These are phyloP conservation scores for Calonectria honghensis DNA, from an alignment of 2,329 filamentous ascomycete genomes.

Conservation along the genomic window DNA sequence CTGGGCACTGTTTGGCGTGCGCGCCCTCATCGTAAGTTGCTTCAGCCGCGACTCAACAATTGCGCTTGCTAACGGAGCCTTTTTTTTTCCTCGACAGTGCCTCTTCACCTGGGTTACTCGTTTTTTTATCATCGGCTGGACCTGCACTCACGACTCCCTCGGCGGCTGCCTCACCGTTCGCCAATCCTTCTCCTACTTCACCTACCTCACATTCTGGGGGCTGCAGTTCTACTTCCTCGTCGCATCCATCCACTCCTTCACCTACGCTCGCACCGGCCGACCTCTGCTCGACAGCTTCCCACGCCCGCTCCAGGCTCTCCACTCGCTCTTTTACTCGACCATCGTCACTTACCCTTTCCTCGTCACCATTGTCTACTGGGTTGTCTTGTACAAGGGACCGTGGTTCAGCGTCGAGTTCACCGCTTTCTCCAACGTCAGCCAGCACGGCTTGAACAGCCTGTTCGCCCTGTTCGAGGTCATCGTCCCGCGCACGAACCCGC, in stretches of 20 bases:
- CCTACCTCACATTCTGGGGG: slow-evolving; percentile 87
- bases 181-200: slow-evolving; percentile 87
- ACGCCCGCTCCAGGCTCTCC: slow-evolving; percentile 77
- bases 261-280: slow-evolving; percentile 74
- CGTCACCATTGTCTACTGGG: slow-evolving; percentile 84
- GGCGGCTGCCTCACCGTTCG: slow-evolving; percentile 68
- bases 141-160: slow-evolving; percentile 69
- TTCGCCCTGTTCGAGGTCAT: slow-evolving; percentile 87
- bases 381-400: slow-evolving; percentile 69
- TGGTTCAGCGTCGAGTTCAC: slow-evolving; percentile 72
- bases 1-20: slow-evolving; percentile 74
- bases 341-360: slow-evolving; percentile 79
- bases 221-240: slow-evolving; percentile 86
- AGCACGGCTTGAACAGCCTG: slow-evolving; percentile 83
- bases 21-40: slow-evolving; percentile 73
- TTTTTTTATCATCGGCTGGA: slow-evolving; percentile 81
- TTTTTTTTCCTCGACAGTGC: slow-evolving; percentile 58
- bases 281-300: slow-evolving; percentile 77
- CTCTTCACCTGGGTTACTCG: slow-evolving; percentile 83
- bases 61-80: not conserved
- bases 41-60: not conserved
- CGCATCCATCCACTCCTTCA: slow-evolving; percentile 80
- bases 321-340: slow-evolving; percentile 78
- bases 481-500: slow-evolving; percentile 78
- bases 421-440: slow-evolving; percentile 80